Evolutionary conservation across 768 basidiomycete species (phyloP), one percentile per base, ranked within the genome.

Genomic region (Amanita fuliginea): DNA sequence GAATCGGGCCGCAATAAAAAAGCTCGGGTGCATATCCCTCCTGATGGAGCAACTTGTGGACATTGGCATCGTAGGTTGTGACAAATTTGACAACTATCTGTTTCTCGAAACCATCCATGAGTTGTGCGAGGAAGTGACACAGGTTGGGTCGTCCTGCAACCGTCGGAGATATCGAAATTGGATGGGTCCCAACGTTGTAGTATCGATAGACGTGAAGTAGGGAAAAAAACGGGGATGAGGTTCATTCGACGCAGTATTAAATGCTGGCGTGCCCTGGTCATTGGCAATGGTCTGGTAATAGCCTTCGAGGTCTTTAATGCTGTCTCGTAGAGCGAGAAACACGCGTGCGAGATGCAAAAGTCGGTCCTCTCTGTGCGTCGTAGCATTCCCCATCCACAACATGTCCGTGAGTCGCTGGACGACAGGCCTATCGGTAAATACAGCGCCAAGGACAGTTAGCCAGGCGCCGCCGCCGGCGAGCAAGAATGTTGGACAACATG

Each of bases 401-500:
- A 59, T 51, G 45, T 57, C 56, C 6, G 54, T 60, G 32, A 59
- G 42, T 19, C 55, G 46, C 54, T 59, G 56, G 11, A 59, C 54
- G 32, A 60, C 56, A 34, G 55, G 9, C 40, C 46, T 56, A 47
- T 59, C 53, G 22, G 54, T 59, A 50, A 57, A 51, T 13, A 60
- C 54, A 24, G 11, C 39, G 24, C 41, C 26, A 7, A 49, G 39
- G 11, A 49, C 26, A 2, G 37, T 24, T n/a, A 49, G 19, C 47
- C 47, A 49, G 28, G 47, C 22, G 6, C 47, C 67, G 10, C 61
- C 64, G 3, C 57, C 49, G 18, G 60, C 59, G 39, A 69, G 40
- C 21, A 70, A 18, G 39, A 70, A 65, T 16, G 57, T n/a, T 0
- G 70, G 68, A 43, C 63, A 67, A 47, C 55, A 61, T 16, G 46